Evolutionary conservation across 2,329 filamentous ascomycete genomes (phyloP).

Genomic region (Nemania serpens): DNA sequence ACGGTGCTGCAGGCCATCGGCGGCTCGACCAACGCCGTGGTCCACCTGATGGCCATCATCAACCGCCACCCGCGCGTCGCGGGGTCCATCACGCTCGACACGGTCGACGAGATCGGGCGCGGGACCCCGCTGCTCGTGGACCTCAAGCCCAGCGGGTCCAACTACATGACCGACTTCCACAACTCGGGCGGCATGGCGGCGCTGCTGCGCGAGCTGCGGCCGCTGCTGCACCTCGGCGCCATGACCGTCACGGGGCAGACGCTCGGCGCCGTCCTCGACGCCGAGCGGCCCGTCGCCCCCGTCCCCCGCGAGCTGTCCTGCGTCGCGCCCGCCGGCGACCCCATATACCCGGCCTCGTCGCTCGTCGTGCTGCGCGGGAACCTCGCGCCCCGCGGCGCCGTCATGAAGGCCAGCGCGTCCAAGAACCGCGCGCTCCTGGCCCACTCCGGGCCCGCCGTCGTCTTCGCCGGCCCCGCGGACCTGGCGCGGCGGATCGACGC

Average conservation of each 20-base stretch:
- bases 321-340: constrained; percentile 68
- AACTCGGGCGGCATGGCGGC: constrained; percentile 84
- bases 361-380: constrained; percentile 84
- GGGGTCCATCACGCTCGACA: constrained; percentile 69
- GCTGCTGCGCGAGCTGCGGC: constrained; percentile 77
- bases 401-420: constrained; percentile 85
- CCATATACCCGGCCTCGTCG: constrained; percentile 76
- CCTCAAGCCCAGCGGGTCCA: constrained; percentile 82
- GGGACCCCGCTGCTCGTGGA: constrained; percentile 82
- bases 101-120: constrained; percentile 77
- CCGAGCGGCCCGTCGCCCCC: constrained; percentile 65
- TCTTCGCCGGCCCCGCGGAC: constrained; percentile 78
- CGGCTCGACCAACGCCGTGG: constrained; percentile 82
- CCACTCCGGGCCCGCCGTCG: constrained; percentile 57
- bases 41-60: constrained; percentile 86
- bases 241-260: constrained; percentile 85
- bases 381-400: constrained; percentile 79
- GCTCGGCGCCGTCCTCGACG: constrained; percentile 76
- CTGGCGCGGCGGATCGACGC: constrained; percentile 67
- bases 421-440: constrained; percentile 69
- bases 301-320: constrained; percentile 45
- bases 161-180: constrained; percentile 90
- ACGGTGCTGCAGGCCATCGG: constrained; percentile 86
- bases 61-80: constrained; percentile 71
- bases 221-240: constrained; percentile 76